Evolutionary conservation across 2,329 filamentous ascomycete genomes (phyloP), one percentile per base, ranked within the genome.

Genomic region (Emericellopsis atlantica): DNA sequence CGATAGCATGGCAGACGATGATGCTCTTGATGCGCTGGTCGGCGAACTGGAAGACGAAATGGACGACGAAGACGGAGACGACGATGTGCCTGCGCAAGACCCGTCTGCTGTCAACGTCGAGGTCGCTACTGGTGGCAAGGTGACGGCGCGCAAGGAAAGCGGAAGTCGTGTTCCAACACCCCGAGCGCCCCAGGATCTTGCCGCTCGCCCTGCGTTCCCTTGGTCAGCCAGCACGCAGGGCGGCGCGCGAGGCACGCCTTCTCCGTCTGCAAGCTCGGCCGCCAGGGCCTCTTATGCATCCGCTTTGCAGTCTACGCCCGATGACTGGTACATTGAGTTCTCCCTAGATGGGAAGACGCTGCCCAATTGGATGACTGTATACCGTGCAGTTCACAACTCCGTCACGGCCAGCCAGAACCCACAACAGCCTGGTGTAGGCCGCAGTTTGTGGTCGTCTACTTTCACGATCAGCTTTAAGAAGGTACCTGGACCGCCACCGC

Each of bases 321-420:
- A 93, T 54, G 89, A 96, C 54, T 98, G 92, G 92, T 90, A 98
- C 53, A 88, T 98, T 45, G 86, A 96, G 54, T 98, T 98, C 61
- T 89, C 78, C 49, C 74, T 96, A 39, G 83, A 93, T 47, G 83
- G 75, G 40, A 87, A 88, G 57, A 74, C 84, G 2, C 83, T 98
- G 44, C 72, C 84, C 0, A 92, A 89, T 49, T 89, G 96, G 51
- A 95, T 86, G 1, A 98, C 92, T 0, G 90, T 98, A 42, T 98
- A 96, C 54, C 82, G 90, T 37, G 92, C 92, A 26, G 86, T 96
- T 8, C 86, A 95, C 54, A 84, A 78, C 54, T 64, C 65, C 6
- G 55, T 62, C 1, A 49, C 61, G 37, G 63, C 55, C 42, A 54
- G 58, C 10, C 75, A 83, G 16, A 86, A 93, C 43, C 70, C 80